These are phyloP conservation scores for Colletotrichum melonis DNA, from an alignment of 2,329 filamentous ascomycete genomes.

Conservation along the genomic window DNA sequence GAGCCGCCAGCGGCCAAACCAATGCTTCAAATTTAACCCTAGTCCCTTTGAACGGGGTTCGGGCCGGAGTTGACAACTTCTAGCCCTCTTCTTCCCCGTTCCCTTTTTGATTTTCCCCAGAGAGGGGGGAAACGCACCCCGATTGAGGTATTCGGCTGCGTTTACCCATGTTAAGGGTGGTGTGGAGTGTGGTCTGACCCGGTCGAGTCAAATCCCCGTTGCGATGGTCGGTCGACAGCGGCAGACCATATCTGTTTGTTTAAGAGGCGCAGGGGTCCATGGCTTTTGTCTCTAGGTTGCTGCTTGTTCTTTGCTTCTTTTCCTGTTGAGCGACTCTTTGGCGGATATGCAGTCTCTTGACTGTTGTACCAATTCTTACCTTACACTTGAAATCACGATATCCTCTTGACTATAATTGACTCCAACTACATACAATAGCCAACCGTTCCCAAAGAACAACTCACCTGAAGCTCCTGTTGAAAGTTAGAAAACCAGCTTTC, in stretches of 20 bases:
- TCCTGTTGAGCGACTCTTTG: not conserved
- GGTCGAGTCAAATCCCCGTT: not conserved
- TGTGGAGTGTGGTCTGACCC: constrained; percentile 16
- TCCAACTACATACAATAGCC: not conserved
- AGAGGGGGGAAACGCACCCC: not conserved
- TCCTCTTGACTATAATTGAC: not conserved
- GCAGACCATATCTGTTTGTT: not conserved
- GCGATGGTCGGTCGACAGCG: not conserved
- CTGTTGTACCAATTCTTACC: not conserved
- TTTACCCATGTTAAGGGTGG: not conserved
- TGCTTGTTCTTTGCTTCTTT: not conserved
- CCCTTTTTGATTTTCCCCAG: not conserved
- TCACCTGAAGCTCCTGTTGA: not conserved
- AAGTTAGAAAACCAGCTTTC: not conserved
- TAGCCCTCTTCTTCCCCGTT: not conserved
- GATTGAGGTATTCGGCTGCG: not conserved
- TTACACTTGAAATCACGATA: not conserved
- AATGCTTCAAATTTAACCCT: not conserved
- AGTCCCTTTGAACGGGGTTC: constrained; percentile 13
- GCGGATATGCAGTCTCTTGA: not conserved
- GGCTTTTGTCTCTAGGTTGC: not conserved
- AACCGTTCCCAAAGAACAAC: not conserved
- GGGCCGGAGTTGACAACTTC: constrained; percentile 16
- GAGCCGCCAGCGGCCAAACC: not conserved
- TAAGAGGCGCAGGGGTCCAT: not conserved